A percentile compares a stretch with the other conserved stretches of the same genome.
Evolutionary conservation across 495 filamentous ascomycete species (phyloP).

Genomic region (Apiosordaria backusii): DNA sequence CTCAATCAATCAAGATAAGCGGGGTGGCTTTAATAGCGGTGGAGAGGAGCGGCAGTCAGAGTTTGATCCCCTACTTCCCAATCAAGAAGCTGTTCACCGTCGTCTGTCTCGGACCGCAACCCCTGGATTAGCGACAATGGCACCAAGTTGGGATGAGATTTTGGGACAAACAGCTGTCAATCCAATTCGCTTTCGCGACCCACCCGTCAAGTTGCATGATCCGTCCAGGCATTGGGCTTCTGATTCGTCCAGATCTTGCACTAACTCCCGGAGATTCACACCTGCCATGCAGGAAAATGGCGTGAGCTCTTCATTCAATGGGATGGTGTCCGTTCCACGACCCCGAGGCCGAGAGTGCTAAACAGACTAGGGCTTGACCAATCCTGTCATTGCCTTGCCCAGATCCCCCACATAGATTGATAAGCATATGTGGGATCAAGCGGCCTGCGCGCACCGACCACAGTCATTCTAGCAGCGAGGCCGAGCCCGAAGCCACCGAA

Average conservation of each 20-base stretch:
- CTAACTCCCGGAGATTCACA: neutral
- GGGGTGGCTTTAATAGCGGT: no score
- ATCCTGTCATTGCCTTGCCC: neutral
- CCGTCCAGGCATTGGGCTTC: neutral
- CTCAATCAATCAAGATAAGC: no score
- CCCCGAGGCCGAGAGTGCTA: constrained; percentile 7
- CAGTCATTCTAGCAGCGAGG: neutral
- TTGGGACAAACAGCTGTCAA: constrained; percentile 3
- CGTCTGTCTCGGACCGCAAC: neutral
- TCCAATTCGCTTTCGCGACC: neutral
- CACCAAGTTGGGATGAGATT: constrained; percentile 1
- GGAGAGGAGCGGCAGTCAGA: no score
- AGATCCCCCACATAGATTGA: constrained; percentile 3
- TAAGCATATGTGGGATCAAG: neutral
- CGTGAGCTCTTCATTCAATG: constrained; percentile 5
- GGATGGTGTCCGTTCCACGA: constrained; percentile 5
- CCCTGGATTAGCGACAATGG: neutral
- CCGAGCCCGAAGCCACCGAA: constrained; percentile 10
- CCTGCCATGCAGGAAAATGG: neutral
- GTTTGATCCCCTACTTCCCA: no score
- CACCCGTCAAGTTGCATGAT: constrained; percentile 1
- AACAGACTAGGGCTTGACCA: neutral
- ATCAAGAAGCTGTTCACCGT: neutral
- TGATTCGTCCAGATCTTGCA: constrained; percentile 6
- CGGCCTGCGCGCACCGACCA: neutral